Evolutionary conservation across 352 stramenopile genomes (phyloP), one percentile per base, ranked within the genome.

Genomic region (Phytophthora fragariaefolia): DNA sequence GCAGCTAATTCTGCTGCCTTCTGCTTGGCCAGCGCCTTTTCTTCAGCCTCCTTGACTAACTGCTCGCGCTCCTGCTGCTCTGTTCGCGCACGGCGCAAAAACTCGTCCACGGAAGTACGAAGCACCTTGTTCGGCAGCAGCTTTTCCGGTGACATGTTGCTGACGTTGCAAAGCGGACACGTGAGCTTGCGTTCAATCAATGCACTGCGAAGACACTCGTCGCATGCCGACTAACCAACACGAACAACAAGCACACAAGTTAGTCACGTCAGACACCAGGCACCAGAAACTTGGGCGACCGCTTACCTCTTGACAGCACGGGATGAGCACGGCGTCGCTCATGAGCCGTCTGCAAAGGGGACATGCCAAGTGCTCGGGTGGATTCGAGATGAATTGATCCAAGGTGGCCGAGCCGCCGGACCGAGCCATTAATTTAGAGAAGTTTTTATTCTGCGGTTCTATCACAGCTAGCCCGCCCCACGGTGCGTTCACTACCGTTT

Each of bases 401-500:
- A 96, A 86, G 51, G 86, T 93, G 75, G 88, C 85, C 77, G 85
- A 93, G 76, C 88, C 86, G 83, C 88, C 88, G 66, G 86, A 94
- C 66, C 86, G 87, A 64, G 83, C 83, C 80, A 96, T 92, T 89
- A 93, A 90, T 92, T 96, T 96, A 89, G 82, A 89, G 80, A 96
- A 96, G 70, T 94, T 92, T 80, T 93, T 91, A 89, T 91, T 94
- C 82, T 95, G 86, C 61, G 86, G 78, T 87, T 92, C 86, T 89
- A 96, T 92, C 69, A 96, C 87, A 83, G 88, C 88, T 89, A 96
- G 75, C 49, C 88, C 88, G 63, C 88, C 88, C 76, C 85, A 89
- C 34, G 86, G 88, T 53, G 84, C 86, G 64, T 92, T 96, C 56
- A 96, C 88, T 77, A 96, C 86, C 66, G 88, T 96, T 75, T 93